Evolutionary conservation across 768 basidiomycete species (phyloP).

Genomic region (Phaeotremella fagi): DNA sequence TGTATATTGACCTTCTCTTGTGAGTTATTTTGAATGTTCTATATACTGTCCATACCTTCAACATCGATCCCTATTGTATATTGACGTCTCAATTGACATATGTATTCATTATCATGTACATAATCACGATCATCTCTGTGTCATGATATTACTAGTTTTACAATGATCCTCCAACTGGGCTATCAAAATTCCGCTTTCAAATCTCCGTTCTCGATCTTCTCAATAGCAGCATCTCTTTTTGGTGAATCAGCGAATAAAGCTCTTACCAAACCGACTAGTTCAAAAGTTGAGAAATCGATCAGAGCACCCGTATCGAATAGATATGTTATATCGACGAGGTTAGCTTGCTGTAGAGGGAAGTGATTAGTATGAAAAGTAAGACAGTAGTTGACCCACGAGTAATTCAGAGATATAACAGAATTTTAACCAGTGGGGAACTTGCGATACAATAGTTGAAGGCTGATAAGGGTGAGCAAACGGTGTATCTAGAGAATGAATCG

Average conservation of each 20-base stretch:
- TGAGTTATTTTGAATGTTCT: too few relatives aligned
- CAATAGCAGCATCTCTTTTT: constrained; percentile 72
- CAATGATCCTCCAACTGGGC: too few relatives aligned
- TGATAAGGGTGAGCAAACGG: constrained; percentile 48
- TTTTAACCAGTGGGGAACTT: constrained; percentile 91
- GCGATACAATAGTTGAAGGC: constrained; percentile 69
- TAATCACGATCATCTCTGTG: too few relatives aligned
- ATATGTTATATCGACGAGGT: constrained; percentile 84
- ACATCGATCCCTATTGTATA: too few relatives aligned
- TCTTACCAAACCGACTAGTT: constrained; percentile 71
- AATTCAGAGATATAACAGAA: constrained; percentile 91
- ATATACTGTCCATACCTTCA: too few relatives aligned
- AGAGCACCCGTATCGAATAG: constrained; percentile 85
- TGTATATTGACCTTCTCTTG: too few relatives aligned
- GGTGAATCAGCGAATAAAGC: constrained; percentile 85
- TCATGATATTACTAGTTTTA: too few relatives aligned
- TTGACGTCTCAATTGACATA: too few relatives aligned
- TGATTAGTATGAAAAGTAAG: background rate
- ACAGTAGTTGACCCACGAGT: constrained; percentile 57
- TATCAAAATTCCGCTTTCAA: too few relatives aligned
- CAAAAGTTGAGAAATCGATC: constrained; percentile 80
- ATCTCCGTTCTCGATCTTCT: constrained; percentile 39
- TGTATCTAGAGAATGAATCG: background rate
- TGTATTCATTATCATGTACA: too few relatives aligned
- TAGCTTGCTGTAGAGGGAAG: constrained; percentile 65